These are phyloP conservation scores for Carex kokanica DNA, from an alignment of 176 grass and related monocot genomes.

Conservation along the genomic window DNA sequence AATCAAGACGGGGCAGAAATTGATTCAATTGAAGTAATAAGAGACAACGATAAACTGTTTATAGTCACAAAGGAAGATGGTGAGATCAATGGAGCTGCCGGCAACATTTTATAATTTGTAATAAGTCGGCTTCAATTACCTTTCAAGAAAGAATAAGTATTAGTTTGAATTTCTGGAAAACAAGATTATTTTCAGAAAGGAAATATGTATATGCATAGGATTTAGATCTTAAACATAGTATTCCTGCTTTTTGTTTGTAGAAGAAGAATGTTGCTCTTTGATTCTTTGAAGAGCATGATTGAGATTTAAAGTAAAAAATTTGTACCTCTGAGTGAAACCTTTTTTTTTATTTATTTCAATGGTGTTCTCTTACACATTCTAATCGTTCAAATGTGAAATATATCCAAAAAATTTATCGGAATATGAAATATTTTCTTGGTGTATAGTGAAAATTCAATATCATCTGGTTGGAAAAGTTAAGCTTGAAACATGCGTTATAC, in stretches of 20 bases:
- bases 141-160: background rate
- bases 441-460: background rate
- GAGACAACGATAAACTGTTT: constrained; percentile 87
- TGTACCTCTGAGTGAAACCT: background rate
- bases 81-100: constrained; percentile 14
- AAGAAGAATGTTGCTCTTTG: background rate
- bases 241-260: background rate
- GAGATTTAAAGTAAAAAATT: background rate
- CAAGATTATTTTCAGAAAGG: background rate
- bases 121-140: background rate
- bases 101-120: background rate
- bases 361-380: background rate
- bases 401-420: background rate
- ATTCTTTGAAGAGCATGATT: background rate
- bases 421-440: background rate
- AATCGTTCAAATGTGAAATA: background rate
- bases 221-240: background rate
- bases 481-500: no score
- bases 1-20: constrained; percentile 68
- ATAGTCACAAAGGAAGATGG: constrained; percentile 32
- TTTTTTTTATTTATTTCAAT: background rate
- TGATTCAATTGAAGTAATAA: constrained; percentile 66
- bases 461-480: background rate
- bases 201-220: background rate
- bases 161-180: background rate